Conservation (phyloP, 768 basidiomycete genomes). For the Lentinula sp. region DNA sequence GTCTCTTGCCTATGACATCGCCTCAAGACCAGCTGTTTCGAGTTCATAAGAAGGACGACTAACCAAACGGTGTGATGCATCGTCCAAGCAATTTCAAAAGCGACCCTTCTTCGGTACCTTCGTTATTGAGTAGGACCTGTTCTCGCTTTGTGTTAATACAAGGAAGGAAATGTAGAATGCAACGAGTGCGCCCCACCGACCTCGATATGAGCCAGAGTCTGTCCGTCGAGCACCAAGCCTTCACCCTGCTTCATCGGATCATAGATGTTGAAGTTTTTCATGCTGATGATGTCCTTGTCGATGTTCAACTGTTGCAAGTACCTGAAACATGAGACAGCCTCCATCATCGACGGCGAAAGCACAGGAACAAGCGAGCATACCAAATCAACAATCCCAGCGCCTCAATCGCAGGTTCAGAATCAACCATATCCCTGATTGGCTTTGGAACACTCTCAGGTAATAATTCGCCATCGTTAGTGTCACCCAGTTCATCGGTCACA, state of each 20-base stretch:
- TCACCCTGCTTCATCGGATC: slow-evolving; percentile 92
- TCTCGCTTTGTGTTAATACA: not conserved
- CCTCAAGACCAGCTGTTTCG: not conserved
- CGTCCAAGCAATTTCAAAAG: slow-evolving; percentile 74
- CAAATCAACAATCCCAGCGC: slow-evolving; percentile 91
- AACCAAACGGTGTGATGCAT: slow-evolving; percentile 90
- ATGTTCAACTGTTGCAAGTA: slow-evolving; percentile 92
- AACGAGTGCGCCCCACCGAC: not conserved
- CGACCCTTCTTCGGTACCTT: slow-evolving; percentile 90
- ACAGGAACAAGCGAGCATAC: slow-evolving; percentile 27
- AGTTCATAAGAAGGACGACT: slow-evolving; percentile 12
- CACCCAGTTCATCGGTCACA: slow-evolving; percentile 29
- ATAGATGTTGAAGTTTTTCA: slow-evolving; percentile 97
- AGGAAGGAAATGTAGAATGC: not conserved
- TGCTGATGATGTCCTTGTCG: slow-evolving; percentile 89
- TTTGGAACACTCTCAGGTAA: slow-evolving; percentile 51
- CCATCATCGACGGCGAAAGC: not conserved
- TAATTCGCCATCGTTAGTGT: slow-evolving; percentile 44
- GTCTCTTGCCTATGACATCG: slow-evolving; percentile 63
- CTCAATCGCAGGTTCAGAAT: slow-evolving; percentile 63
- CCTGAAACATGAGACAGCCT: slow-evolving; percentile 28
- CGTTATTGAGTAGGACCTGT: slow-evolving; percentile 84
- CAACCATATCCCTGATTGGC: slow-evolving; percentile 68
- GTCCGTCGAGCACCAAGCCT: slow-evolving; percentile 85
- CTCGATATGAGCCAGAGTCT: slow-evolving; percentile 93